Evolutionary conservation across 257 asterid species (phyloP), one percentile per base, ranked within the genome.

Genomic region (Nicotiana sylvestris): DNA sequence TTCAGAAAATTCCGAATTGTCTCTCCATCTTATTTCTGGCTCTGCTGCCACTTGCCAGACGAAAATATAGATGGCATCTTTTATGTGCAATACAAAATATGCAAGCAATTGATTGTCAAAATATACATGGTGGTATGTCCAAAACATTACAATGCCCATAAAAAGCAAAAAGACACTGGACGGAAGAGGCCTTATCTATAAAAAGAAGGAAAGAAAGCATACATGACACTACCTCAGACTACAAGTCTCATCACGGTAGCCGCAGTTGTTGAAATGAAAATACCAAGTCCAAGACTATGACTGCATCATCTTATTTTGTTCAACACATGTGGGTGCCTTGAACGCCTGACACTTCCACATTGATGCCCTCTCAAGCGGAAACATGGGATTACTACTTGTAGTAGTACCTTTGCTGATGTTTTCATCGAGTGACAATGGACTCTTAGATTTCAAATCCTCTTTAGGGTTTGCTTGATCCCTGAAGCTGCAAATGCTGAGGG

Each of bases 281-380:
- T 83, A 87, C 82, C 67, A 83, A 90, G 86, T 85, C 91, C 67
- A 83, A 90, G 86, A 86, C 91, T 93, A 93, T 86, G 94, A 93
- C 83, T 91, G 98, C 93, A 93, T 82, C 82, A 91, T 93, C 85
- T 94, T 90, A 83, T 92, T 92, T 77, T 90, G 97, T 87, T 94
- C 85, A 68, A 90, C 94, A 87, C 93, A 86, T 78, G 92, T 83
- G 18, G 94, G 93, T 78, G 87, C 93, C 90, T 92, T 90, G 91
- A 92, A 89, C 15, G 97, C 83, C 84, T 93, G 97, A 68, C 97
- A 94, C 90, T 94, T 93, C 97, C 97, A 94, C 87, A 85, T 62
- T 2, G 92, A 83, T 66, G 91, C 35, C 90, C 88, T 91, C 88
- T 91, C 97, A 55, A 81, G 91, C 9, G 90, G 76, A 85, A 89